phyloP scores from a whole-genome alignment of 2,329 filamentous ascomycete genomes.

The Grosmannia penicillata region DNA sequence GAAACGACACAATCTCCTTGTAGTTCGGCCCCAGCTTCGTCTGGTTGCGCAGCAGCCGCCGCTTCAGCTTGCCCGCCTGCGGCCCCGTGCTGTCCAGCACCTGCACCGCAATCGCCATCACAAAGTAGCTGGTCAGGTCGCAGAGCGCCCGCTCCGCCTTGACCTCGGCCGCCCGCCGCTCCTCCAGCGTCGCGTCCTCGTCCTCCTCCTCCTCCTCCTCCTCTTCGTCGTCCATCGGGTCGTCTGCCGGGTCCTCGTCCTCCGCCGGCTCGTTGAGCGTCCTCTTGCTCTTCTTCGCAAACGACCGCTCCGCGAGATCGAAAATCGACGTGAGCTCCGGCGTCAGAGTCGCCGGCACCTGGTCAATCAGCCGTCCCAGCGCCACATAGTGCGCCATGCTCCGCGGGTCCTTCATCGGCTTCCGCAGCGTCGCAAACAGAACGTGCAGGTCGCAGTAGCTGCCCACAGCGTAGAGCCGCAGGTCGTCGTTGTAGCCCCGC shows the following conservation, averaged over 20 bases:
- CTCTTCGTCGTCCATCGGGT: slow-evolving; percentile 41
- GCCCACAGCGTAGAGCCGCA: slow-evolving; percentile 62
- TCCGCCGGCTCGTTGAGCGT: slow-evolving; percentile 49
- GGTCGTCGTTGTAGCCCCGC: slow-evolving; percentile 55
- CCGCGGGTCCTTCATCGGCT: slow-evolving; percentile 29
- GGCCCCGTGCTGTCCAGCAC: slow-evolving; percentile 53
- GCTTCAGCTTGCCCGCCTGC: slow-evolving; percentile 48
- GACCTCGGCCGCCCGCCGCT: slow-evolving; percentile 50
- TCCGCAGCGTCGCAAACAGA: slow-evolving; percentile 59
- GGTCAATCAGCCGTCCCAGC: slow-evolving; percentile 49
- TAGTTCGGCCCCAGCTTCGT: slow-evolving; percentile 70
- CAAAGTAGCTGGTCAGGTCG: slow-evolving; percentile 70
- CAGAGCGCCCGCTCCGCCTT: slow-evolving; percentile 77
- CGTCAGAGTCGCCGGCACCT: slow-evolving; percentile 47
- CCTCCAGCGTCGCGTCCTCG: slow-evolving; percentile 43
- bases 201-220: slow-evolving; percentile 50
- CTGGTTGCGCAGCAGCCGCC: slow-evolving; percentile 65
- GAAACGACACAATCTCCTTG: slow-evolving; percentile 65
- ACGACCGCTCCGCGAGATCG: slow-evolving; percentile 58
- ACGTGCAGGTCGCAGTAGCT: slow-evolving; percentile 71
- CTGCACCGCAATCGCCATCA: slow-evolving; percentile 62
- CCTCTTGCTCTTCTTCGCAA: slow-evolving; percentile 54
- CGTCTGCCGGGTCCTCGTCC: slow-evolving; percentile 58
- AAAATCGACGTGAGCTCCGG: slow-evolving; percentile 66
- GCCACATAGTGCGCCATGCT: slow-evolving; percentile 34